Percentiles rank a stretch among this genome's conserved stretches.
Evolutionary conservation across 805 yeast genomes (phyloP).

Genomic region (Candida maris): DNA sequence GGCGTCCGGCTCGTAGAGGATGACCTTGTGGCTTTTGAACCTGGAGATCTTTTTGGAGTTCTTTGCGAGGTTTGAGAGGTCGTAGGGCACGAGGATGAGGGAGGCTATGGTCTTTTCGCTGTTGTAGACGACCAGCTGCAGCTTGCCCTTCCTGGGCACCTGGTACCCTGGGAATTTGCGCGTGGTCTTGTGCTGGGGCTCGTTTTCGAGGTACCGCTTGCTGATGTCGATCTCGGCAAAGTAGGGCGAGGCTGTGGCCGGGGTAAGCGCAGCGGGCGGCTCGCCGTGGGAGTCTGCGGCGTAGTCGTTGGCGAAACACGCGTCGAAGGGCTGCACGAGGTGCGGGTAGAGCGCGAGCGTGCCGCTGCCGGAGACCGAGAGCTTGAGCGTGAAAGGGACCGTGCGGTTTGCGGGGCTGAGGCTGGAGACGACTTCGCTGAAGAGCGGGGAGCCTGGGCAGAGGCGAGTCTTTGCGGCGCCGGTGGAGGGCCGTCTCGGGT

Average conservation of each 20-base stretch:
- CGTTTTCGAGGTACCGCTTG: constrained; percentile 21
- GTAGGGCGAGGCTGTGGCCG: constrained; percentile 25
- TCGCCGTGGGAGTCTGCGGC: background rate
- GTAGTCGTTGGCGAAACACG: constrained; percentile 18
- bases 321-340: constrained; percentile 23
- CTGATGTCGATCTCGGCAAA: constrained; percentile 31
- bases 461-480: constrained; percentile 12
- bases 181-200: constrained; percentile 7
- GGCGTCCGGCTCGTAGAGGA: constrained; percentile 19
- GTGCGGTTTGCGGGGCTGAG: constrained; percentile 9
- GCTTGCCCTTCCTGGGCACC: constrained; percentile 25
- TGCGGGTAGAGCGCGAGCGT: constrained; percentile 7
- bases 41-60: constrained; percentile 28
- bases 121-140: constrained; percentile 31
- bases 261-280: background rate
- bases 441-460: constrained; percentile 23
- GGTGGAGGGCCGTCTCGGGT: background rate
- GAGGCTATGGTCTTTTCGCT: constrained; percentile 26
- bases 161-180: constrained; percentile 30
- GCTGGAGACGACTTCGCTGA: constrained; percentile 18
- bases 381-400: constrained; percentile 27
- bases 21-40: constrained; percentile 19
- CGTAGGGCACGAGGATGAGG: constrained; percentile 25
- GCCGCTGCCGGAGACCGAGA: constrained; percentile 22
- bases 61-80: constrained; percentile 20